phyloP scores from a whole-genome alignment of 225 moss, liverwort and hornwort genomes.

The Thuidium tamariscinum region DNA sequence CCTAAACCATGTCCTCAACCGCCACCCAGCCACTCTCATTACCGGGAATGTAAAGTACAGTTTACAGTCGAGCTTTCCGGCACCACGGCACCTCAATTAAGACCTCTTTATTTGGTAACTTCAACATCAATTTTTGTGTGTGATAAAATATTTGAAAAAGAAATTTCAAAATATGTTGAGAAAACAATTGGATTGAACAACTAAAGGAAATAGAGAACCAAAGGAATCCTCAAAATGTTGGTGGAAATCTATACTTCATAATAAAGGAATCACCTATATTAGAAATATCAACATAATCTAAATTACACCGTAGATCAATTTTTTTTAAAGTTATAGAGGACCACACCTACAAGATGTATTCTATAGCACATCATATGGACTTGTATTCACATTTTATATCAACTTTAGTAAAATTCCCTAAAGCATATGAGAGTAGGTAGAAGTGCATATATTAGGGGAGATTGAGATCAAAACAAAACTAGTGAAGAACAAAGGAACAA shows the following conservation, averaged over 20 bases:
- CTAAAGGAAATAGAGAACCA: neutral
- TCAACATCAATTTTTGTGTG: neutral
- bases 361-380: fast-evolving
- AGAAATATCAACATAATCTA: fast-evolving
- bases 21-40: neutral
- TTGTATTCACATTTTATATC: fast-evolving
- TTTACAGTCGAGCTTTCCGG: neutral
- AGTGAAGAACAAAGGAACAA: too few species aligned
- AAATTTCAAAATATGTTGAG: neutral
- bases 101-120: neutral
- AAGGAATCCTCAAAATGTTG: fast-evolving
- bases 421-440: fast-evolving
- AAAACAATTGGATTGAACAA: neutral
- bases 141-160: neutral
- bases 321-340: fast-evolving
- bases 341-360: fast-evolving
- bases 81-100: neutral
- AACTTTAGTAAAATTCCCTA: fast-evolving
- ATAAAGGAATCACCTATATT: fast-evolving
- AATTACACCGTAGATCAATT: fast-evolving
- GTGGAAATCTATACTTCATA: fast-evolving
- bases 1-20: neutral
- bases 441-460: neutral
- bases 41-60: neutral
- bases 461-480: too few species aligned